Base-by-base conservation (phyloP, 768 basidiomycete genomes). In the Lactarius tabidus region DNA sequence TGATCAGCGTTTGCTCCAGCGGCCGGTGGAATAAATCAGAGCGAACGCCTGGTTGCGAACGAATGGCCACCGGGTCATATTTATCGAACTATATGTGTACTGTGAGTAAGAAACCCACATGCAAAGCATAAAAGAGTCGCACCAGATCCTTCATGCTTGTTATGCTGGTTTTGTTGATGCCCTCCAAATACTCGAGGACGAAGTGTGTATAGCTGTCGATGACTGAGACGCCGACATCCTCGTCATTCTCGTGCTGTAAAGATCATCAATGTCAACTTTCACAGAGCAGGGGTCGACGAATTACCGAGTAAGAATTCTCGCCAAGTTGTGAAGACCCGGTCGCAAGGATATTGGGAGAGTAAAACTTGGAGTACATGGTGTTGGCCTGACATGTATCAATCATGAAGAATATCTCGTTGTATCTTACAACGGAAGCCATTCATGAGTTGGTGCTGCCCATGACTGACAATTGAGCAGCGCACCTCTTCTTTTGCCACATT, bases 341-440 rank as follows among this genome's bases (percentile, higher is more conserved):
- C 0, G 95, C 93, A 3, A 96, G 83, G 57, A 98, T 88, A 70
- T 95, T 93, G 0, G 94, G 94, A 1, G 93, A 95, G 75, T 95
- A 95, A 70, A 96, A 85, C 72, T 94, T 91, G 59, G 88, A 86
- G 73, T 92, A 98, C 87, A 99, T 88, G 5, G 92, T 93, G 73
- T 93, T 96, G 31, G 96, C 97, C 76, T 99, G 95, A 73, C 96
- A 99, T 0, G 96, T 98, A 72, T 99, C 96, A 65, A 95, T 88
- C 91, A 98, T 98, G 80, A 96, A 97, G 72, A 99, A 84, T 57
- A 99, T 86, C 74, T 96, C 93, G 75, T 98, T 95, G 78, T 98
- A 99, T 60, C 88, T 89, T 70, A 4, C 55, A 18, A 52, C 29
- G 31, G 29, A 33, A 43, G 17, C 29, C 35, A 3, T 14, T 14